phyloP scores from a whole-genome alignment of 2,329 filamentous ascomycete species.

The Chaetomiaceae sp. region DNA sequence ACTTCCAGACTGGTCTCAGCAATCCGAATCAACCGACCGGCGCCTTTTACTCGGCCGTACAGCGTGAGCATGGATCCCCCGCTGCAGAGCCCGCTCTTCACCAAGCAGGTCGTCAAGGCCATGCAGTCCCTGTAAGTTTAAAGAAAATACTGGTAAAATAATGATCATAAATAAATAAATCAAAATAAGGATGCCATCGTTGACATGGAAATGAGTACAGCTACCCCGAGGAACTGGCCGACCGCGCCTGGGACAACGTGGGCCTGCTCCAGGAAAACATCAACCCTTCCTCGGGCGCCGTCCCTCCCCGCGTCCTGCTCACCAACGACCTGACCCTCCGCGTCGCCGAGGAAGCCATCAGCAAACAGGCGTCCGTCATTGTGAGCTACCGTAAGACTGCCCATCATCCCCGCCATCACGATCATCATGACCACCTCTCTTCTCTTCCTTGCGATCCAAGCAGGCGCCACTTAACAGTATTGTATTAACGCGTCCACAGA shows the following conservation, averaged over 20 bases:
- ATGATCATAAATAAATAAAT: no score
- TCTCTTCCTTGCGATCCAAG: no score
- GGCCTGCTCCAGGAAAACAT: slow-evolving; percentile 62
- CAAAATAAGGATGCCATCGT: no score
- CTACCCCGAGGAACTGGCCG: slow-evolving; percentile 87
- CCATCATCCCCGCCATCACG: background rate
- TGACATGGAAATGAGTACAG: no score
- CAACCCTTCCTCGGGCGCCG: slow-evolving; percentile 20
- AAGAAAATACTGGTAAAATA: no score
- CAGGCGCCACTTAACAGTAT: no score
- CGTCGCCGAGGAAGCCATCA: slow-evolving; percentile 86
- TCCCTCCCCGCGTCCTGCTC: slow-evolving; percentile 41
- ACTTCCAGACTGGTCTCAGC: slow-evolving; percentile 2
- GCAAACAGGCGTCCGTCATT: slow-evolving; percentile 68
- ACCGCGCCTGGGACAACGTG: slow-evolving; percentile 94
- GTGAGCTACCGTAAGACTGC: slow-evolving; percentile 72
- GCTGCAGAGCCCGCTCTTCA: slow-evolving; percentile 37
- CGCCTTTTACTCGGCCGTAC: background rate
- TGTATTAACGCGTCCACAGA: no score
- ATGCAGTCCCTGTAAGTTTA: slow-evolving; percentile 71
- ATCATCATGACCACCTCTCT: background rate
- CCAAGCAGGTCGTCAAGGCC: slow-evolving; percentile 62
- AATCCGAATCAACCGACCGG: background rate
- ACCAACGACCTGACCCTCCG: slow-evolving; percentile 87
- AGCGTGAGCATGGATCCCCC: slow-evolving; percentile 26